These are phyloP conservation scores for Chaetomium globosum DNA, from an alignment of 2,329 filamentous ascomycete genomes.

Conservation along the genomic window DNA sequence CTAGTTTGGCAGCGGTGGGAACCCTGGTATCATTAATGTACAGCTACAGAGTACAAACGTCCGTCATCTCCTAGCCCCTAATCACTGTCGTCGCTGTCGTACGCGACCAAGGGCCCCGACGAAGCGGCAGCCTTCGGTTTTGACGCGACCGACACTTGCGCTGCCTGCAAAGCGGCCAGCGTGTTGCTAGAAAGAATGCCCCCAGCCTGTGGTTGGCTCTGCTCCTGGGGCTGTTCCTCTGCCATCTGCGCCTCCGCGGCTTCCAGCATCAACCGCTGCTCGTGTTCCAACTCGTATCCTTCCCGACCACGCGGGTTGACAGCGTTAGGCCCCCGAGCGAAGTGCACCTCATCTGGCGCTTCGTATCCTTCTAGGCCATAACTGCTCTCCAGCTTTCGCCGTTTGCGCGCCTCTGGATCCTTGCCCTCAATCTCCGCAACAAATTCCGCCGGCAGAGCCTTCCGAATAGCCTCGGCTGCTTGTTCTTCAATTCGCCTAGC, in stretches of 20 bases:
- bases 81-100: conserved; percentile 69
- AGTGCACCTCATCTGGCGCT: conserved; percentile 91
- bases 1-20: not conserved
- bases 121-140: conserved; percentile 57
- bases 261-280: conserved; percentile 62
- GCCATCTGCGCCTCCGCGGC: conserved; percentile 53
- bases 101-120: conserved; percentile 77
- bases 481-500: conserved; percentile 89
- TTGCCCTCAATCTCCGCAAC: conserved; percentile 92
- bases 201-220: conserved; percentile 47
- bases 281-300: conserved; percentile 65
- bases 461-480: conserved; percentile 87
- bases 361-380: conserved; percentile 92
- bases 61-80: conserved; percentile 30
- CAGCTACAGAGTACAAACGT: not conserved
- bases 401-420: conserved; percentile 82
- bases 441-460: conserved; percentile 85
- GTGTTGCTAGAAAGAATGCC: conserved; percentile 84
- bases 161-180: conserved; percentile 71
- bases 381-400: conserved; percentile 83
- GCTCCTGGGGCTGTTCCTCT: conserved; percentile 45
- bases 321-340: conserved; percentile 73
- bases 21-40: conserved; percentile 26
- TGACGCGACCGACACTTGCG: conserved; percentile 57
- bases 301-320: conserved; percentile 62